Evolutionary conservation across 106 monocot genomes (phyloP).

Genomic region (Agapanthus africanus): DNA sequence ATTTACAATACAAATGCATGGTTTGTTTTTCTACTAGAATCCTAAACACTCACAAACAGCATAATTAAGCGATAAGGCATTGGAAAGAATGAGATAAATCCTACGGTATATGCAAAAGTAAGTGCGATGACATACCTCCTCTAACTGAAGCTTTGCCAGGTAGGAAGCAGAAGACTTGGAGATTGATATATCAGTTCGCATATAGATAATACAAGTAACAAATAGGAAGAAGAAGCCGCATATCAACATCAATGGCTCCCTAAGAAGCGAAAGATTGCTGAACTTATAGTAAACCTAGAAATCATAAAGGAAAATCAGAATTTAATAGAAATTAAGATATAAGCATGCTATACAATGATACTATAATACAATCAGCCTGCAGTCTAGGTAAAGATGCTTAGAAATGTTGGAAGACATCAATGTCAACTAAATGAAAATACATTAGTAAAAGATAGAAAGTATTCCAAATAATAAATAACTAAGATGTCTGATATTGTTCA

Average conservation of each 20-base stretch:
- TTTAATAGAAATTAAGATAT: no score
- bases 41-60: not conserved
- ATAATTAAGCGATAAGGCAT: not conserved
- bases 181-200: constrained; percentile 81
- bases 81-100: not conserved
- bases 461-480: no score
- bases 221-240: constrained; percentile 79
- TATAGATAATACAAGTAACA: constrained; percentile 60
- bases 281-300: constrained; percentile 68
- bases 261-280: constrained; percentile 69
- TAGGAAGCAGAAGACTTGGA: constrained; percentile 92
- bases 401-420: not conserved
- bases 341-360: no score
- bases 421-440: not conserved
- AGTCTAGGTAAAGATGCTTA: not conserved
- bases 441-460: not conserved
- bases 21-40: constrained; percentile 1
- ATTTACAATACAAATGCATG: not conserved
- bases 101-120: not conserved
- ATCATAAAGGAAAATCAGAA: not conserved
- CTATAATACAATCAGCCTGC: not conserved
- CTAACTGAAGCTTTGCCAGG: constrained; percentile 76
- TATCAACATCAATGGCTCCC: constrained; percentile 80
- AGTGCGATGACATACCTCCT: constrained; percentile 56
- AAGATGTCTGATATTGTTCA: not conserved